Base-by-base conservation (phyloP, 371 early-diverging fungal species). In the Mortierella sp. region DNA sequence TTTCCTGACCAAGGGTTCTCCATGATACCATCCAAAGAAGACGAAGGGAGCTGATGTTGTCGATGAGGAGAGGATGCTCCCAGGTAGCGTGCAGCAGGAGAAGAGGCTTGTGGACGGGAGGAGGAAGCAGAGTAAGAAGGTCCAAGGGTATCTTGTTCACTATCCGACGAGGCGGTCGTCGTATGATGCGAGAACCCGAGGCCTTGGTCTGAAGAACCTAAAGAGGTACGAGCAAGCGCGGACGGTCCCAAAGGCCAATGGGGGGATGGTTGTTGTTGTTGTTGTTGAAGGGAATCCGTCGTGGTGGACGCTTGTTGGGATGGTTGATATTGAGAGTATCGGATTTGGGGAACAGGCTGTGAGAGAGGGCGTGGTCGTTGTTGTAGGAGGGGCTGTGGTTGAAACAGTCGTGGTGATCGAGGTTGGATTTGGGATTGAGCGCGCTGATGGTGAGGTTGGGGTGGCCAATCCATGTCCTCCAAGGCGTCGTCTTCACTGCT, bases 141-240 rank as follows among this genome's bases (percentile, higher is more conserved):
- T 10, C 46, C 51, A 0, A 45, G 54, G 39, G 47, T 38, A 34
- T 63, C 38, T 2, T 43, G 63, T 23, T 62, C 54, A 28, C 18
- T 9, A 24, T 39, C 60, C 18, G 52, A 23, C 6, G 47, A 31
- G 26, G 39, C 10, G 34, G 34, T 7, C 7, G 34, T n/a, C n/a
- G n/a, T n/a, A n/a, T n/a, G n/a, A n/a, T n/a, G 51, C 2, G 38
- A 42, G 38, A 60, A 60, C n/a, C 68, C 74, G 31, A 73, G 74
- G 18, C 68, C 68, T 34, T 48, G 47, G 51, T 59, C 58, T 49
- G 34, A n/a, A n/a, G 73, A 73, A 73, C 74, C 74, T 73, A 73
- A 53, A 60, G 64, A 73, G 74, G 74, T 73, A 73, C 59, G 68
- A 43, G 64, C 74, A 73, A 61, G 42, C 55, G 64, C 50, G 57